Evolutionary conservation across 2,329 filamentous ascomycete species (phyloP), one percentile per base, ranked within the genome.

Genomic region (Diaporthe citrichinensis): DNA sequence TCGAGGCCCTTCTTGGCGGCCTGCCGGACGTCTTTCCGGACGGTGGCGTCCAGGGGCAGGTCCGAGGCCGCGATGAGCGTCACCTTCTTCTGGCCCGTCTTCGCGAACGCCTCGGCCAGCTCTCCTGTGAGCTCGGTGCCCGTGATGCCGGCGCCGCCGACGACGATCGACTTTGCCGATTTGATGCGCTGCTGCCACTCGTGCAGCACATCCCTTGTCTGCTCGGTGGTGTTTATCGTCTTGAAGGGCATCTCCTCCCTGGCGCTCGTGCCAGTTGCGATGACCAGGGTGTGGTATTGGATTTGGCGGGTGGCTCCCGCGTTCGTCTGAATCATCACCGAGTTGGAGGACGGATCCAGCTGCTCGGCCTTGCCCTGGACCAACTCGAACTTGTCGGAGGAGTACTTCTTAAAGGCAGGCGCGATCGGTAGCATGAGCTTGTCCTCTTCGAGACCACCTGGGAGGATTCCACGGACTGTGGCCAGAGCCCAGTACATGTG

Each of bases 261-360:
- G 44, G 85, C 84, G 39, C 83, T 82, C 4, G 87, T 82, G 10
- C 90, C 90, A 3, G 90, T 92, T 14, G 90, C 89, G 58, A 92
- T 82, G 76, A 92, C 79, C 17, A 92, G 83, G 31, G 85, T 86
- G 77, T 90, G 85, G 79, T 92, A 92, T 28, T 76, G 76, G 73
- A 90, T 79, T 15, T 81, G 81, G 8, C 83, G 81, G n/a, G 79
- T 78, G 7, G 76, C 79, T 9, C 82, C 84, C 6, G 80, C 83
- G 59, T 81, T 82, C 44, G 83, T 80, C 31, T 81, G 77, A 20
- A 90, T 83, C 1, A 80, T 81, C 34, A 91, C 86, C 0, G 80
- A 83, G 76, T 87, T 88, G 61, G 76, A 76, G 3, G 81, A 81
- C 0, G 86, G 81, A 61, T 88, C 85, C 4, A 91, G 80, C 15